A percentile compares a stretch with the other conserved stretches of the same genome.
phyloP scores from a whole-genome alignment of 1,139 yeast genomes.

The Geotrichum candidum region DNA sequence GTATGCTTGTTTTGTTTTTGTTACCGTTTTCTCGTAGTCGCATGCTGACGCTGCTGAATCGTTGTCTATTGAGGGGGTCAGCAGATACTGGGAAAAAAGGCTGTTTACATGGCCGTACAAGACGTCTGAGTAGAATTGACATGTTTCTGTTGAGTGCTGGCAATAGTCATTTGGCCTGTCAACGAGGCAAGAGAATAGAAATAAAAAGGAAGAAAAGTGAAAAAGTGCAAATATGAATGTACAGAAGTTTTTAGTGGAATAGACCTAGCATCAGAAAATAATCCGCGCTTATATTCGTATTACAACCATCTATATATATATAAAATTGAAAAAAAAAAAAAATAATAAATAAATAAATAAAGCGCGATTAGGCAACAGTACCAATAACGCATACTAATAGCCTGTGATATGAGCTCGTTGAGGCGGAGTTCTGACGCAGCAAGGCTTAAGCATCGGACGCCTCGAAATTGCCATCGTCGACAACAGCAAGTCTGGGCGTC shows the following conservation, averaged over 20 bases:
- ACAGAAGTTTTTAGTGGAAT: background rate
- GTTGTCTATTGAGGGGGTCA: background rate
- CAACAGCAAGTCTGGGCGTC: background rate
- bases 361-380: background rate
- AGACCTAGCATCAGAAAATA: background rate
- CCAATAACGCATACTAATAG: background rate
- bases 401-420: background rate
- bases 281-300: background rate
- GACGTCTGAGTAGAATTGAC: background rate
- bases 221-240: background rate
- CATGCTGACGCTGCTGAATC: background rate
- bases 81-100: background rate
- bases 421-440: background rate
- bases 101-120: background rate
- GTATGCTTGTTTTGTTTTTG: background rate
- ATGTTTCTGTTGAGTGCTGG: background rate
- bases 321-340: background rate
- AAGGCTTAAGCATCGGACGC: background rate
- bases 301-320: background rate
- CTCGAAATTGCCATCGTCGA: background rate
- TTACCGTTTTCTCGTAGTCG: background rate
- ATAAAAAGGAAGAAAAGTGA: background rate
- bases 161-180: background rate
- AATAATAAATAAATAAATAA: too few species aligned
- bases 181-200: background rate